Evolutionary conservation across 2,329 filamentous ascomycete species (phyloP).

Genomic region (Neopestalotiopsis sp.): DNA sequence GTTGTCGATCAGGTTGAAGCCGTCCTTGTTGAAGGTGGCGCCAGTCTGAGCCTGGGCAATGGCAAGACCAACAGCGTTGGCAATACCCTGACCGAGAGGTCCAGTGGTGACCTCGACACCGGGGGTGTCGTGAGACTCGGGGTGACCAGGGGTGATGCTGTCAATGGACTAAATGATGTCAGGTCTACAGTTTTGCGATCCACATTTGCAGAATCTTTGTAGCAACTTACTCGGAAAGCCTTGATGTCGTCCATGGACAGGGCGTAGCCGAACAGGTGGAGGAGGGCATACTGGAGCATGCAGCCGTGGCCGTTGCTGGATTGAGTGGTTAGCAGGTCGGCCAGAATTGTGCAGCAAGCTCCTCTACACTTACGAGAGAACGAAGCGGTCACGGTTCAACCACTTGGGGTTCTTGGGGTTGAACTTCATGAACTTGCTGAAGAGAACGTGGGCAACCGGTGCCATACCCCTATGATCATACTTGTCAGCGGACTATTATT

Average conservation of each 20-base stretch:
- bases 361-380: conserved; percentile 83
- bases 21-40: conserved; percentile 95
- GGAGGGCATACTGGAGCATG: conserved; percentile 98
- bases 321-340: neutral
- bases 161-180: conserved; percentile 50
- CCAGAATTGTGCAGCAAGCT: neutral
- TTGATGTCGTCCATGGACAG: conserved; percentile 91
- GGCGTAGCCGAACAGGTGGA: conserved; percentile 93
- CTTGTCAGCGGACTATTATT: conserved; percentile 20
- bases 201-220: neutral
- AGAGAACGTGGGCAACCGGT: conserved; percentile 93
- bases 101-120: conserved; percentile 98
- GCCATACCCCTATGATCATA: conserved; percentile 72
- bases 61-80: conserved; percentile 96
- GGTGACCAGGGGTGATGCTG: conserved; percentile 91
- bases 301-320: conserved; percentile 94
- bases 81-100: conserved; percentile 95
- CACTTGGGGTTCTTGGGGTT: conserved; percentile 99
- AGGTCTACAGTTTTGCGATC: conserved; percentile 16
- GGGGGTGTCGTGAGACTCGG: conserved; percentile 94
- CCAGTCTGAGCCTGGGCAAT: conserved; percentile 93
- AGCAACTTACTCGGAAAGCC: conserved; percentile 81
- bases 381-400: conserved; percentile 97
- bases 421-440: conserved; percentile 99
- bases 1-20: conserved; percentile 91